Evolutionary conservation across 306 rosid species (phyloP).

Genomic region (Pueraria montana): DNA sequence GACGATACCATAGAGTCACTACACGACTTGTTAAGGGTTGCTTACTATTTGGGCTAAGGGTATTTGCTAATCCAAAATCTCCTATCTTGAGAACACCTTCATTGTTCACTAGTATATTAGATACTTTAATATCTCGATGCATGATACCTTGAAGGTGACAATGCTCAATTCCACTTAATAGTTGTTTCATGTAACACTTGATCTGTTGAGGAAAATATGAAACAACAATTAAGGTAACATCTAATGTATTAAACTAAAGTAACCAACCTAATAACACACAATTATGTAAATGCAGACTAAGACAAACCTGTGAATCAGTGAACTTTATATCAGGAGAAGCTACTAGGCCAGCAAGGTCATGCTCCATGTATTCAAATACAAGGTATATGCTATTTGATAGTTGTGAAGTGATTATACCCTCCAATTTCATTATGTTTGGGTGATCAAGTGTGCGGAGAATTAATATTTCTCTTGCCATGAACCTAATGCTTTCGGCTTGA

Average conservation of each 20-base stretch:
- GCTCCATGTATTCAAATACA: slow-evolving; percentile 99
- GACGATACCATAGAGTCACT: slow-evolving; percentile 99
- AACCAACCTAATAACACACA: slow-evolving; percentile 8
- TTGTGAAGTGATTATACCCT: slow-evolving; percentile 85
- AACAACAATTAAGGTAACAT: slow-evolving; percentile 32
- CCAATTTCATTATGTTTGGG: slow-evolving; percentile 94
- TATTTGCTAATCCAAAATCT: slow-evolving; percentile 96
- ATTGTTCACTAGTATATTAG: slow-evolving; percentile 91
- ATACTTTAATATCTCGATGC: slow-evolving; percentile 93
- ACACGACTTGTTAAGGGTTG: slow-evolving; percentile 88
- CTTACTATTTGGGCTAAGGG: slow-evolving; percentile 62
- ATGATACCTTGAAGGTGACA: slow-evolving; percentile 89
- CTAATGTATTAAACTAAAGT: slow-evolving; percentile 16
- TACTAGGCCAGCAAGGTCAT: slow-evolving; percentile 92
- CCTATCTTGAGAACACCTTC: slow-evolving; percentile 88
- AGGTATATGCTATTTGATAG: slow-evolving; percentile 86
- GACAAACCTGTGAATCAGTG: slow-evolving; percentile 82
- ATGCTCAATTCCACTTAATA: slow-evolving; percentile 90
- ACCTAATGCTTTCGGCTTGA: slow-evolving; percentile 89
- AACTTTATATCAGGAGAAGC: slow-evolving; percentile 79
- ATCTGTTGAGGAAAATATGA: slow-evolving; percentile 58
- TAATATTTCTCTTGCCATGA: slow-evolving; percentile 92
- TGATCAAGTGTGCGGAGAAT: slow-evolving; percentile 94
- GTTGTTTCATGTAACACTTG: slow-evolving; percentile 96
- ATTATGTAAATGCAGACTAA: not conserved